These are phyloP conservation scores for Ustilago trichophora DNA, from an alignment of 1,284 basidiomycete genomes.

Conservation along the genomic window DNA sequence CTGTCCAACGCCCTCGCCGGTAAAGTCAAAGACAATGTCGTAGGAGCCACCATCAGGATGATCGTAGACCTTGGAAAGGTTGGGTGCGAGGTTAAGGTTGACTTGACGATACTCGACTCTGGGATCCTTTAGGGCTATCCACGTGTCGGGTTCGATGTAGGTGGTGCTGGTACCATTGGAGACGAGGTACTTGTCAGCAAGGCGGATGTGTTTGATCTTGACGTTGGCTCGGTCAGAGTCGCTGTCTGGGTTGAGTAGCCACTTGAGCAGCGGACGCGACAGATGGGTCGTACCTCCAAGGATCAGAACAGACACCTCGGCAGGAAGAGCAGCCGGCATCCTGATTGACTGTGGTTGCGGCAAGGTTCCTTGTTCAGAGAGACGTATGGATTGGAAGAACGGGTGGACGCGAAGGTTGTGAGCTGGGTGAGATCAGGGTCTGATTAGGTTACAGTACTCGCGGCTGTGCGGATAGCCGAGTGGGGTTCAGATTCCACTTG, in stretches of 20 bases:
- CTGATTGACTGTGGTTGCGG: too few species aligned
- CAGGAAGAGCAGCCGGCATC: slow-evolving; percentile 3
- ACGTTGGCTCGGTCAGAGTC: slow-evolving; percentile 5
- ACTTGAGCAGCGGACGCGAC: slow-evolving; percentile 42
- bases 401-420: too few species aligned
- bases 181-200: slow-evolving; percentile 54
- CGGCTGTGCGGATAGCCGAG: too few species aligned
- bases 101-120: slow-evolving; percentile 54
- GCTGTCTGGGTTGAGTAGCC: slow-evolving; percentile 17
- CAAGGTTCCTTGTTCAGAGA: too few species aligned
- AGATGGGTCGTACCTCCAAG: slow-evolving; percentile 44
- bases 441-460: too few species aligned
- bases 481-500: too few species aligned
- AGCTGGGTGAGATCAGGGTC: too few species aligned
- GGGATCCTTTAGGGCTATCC: slow-evolving; percentile 37
- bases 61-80: slow-evolving; percentile 27
- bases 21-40: slow-evolving; percentile 55
- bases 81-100: slow-evolving; percentile 38
- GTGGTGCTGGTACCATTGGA: slow-evolving; percentile 28
- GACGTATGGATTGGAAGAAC: too few species aligned
- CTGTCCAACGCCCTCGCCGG: slow-evolving; percentile 43
- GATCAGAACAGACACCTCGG: slow-evolving; percentile 47
- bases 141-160: slow-evolving; percentile 43
- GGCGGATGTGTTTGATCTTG: slow-evolving; percentile 39
- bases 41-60: slow-evolving; percentile 32